These are phyloP conservation scores for Chloropicon primus DNA, from an alignment of 139 green algal genomes.

Conservation along the genomic window DNA sequence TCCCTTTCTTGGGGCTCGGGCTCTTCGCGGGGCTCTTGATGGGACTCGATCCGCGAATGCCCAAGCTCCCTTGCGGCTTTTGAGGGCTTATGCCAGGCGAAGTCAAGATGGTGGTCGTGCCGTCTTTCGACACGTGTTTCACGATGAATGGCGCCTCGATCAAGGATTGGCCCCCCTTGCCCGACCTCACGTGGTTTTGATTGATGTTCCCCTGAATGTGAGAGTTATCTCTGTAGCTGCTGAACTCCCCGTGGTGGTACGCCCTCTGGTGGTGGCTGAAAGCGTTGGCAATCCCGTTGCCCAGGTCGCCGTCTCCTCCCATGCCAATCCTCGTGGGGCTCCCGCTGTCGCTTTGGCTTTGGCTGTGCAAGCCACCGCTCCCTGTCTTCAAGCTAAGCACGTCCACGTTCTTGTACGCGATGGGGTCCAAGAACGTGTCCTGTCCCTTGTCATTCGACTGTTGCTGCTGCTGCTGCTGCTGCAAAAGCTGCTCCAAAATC, in stretches of 20 bases:
- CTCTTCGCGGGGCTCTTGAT: neutral
- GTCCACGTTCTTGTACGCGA: too few species aligned
- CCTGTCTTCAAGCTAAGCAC: neutral
- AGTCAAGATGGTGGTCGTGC: neutral
- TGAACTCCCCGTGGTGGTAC: neutral
- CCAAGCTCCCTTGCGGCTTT: neutral
- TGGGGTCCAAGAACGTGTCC: too few species aligned
- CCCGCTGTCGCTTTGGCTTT: neutral
- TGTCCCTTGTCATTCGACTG: too few species aligned
- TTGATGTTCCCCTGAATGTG: neutral
- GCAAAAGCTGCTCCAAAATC: neutral
- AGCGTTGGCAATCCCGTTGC: neutral
- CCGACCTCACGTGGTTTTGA: neutral
- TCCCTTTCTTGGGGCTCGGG: neutral
- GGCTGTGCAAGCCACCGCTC: neutral
- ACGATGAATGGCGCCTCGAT: neutral
- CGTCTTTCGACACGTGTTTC: neutral
- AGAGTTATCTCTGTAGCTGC: neutral
- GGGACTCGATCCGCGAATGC: neutral
- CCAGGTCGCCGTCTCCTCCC: too few species aligned
- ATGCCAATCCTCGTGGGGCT: neutral
- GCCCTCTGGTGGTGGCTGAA: neutral
- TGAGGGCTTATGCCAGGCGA: neutral
- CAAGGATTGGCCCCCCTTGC: neutral
- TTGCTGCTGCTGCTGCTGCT: neutral